Evolutionary conservation across 768 basidiomycete genomes (phyloP), one percentile per base, ranked within the genome.

Genomic region (Mycena albidolilacea): DNA sequence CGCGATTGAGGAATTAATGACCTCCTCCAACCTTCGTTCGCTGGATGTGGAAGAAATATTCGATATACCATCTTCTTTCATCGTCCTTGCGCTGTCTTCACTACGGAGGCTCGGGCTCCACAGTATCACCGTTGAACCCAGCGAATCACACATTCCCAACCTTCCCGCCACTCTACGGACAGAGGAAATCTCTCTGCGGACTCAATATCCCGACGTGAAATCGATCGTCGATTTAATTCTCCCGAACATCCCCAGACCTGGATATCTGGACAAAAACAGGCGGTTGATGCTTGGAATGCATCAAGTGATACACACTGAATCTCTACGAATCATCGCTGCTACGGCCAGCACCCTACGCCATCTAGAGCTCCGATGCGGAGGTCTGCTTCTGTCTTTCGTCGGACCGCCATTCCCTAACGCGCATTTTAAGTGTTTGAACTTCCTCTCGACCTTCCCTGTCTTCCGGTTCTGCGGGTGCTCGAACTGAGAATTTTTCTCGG

Each of bases 51-150:
- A 39, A 4, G 19, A 19, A 14, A 41, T 59, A 10, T 8, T 17
- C 4, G 39, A 61, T 43, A 21, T 61, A 7, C 59, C 41, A 12
- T 38, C 39, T 2, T 59, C 39, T 5, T 39, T 59, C 39, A 59
- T 59, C 21, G 8, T 43, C 59, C 59, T 43, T 23, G 59, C 59
- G 11, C 11, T 61, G 59, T 61, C 59, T 21, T 61, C 41, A 11
- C 2, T 61, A n/a, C 4, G 14, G 21, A 61, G 59, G n/a, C 41
- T 61, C 12, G 59, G 37, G n/a, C 59, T 61, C 19, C 23, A 43
- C n/a, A 30, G 41, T 21, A 23, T 61, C 23, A 23, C 41, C 21
- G 38, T 59, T 21, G n/a, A n/a, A 1, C 10, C 38, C 19, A 61
- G 41, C 12, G 21, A 23, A 61, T 23, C 41, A 5, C n/a, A 41